Conservation (phyloP, 2,329 filamentous ascomycete genomes). For the Erysiphe pulchra region DNA sequence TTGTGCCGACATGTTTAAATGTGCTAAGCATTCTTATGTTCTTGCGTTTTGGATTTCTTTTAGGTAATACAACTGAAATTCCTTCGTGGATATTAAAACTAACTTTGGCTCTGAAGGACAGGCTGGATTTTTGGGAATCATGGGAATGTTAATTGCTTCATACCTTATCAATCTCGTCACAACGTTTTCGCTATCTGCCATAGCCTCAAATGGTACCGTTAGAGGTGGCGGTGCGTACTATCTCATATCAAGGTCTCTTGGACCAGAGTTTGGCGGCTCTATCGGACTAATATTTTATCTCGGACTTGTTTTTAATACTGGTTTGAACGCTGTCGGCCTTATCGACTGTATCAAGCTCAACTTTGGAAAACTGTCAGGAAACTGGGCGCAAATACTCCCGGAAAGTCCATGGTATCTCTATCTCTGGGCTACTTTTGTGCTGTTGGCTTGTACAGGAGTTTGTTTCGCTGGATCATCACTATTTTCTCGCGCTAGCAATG, state of each 20-base stretch:
- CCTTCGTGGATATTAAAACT: neutral
- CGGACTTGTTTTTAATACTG: conserved; percentile 71
- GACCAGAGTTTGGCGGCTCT: conserved; percentile 70
- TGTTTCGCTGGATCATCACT: conserved; percentile 59
- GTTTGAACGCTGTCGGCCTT: conserved; percentile 66
- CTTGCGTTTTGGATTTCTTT: conserved; percentile 60
- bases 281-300: conserved; percentile 76
- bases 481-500: conserved; percentile 60
- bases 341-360: conserved; percentile 62
- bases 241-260: conserved; percentile 61
- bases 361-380: conserved; percentile 31
- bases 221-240: conserved; percentile 75
- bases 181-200: conserved; percentile 64
- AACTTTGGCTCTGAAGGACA: conserved; percentile 17
- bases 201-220: conserved; percentile 74
- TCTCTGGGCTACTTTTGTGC: conserved; percentile 43
- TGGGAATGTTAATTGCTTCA: conserved; percentile 48
- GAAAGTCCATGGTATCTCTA: conserved; percentile 57
- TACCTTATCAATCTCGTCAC: conserved; percentile 67
- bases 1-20: conserved; percentile 71
- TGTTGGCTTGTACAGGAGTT: conserved; percentile 45
- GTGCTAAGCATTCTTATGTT: conserved; percentile 86
- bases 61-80: conserved; percentile 21
- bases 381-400: conserved; percentile 32
- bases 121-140: conserved; percentile 51